Base-by-base conservation (phyloP, 2,329 filamentous ascomycete species). In the Hypomyces perniciosus region DNA sequence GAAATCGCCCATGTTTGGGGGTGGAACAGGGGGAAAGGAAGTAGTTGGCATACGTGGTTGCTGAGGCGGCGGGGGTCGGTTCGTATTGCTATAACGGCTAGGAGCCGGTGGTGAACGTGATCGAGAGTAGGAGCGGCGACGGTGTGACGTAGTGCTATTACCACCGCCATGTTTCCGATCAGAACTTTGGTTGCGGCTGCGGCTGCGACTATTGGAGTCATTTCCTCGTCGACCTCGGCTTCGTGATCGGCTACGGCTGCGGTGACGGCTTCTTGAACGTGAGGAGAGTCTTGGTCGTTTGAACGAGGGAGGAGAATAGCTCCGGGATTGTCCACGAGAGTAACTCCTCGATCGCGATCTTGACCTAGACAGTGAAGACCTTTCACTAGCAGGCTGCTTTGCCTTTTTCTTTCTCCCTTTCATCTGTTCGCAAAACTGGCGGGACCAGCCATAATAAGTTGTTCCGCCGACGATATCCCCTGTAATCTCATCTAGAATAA, bases 401-500 rank as follows among this genome's bases (percentile, higher is more conserved):
- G 33, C 40, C 50, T 68, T 72, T 41, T 64, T 70, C 29, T 64
- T 68, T 35, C 78, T 73, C 46, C 74, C 70, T 68, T 85, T 89
- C 86, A 93, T 93, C 62, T 86, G 87, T 57, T 88, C 76, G 64
- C 88, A 95, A 59, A 95, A 93, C 1, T 74, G 73, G 37, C 80
- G 78, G 5, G 89, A 92, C 90, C 90, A 95, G 54, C 90, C 90
- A 63, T 95, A 95, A 65, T 95, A 95, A 1, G 86, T 88, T 56
- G 88, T 84, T 1, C 84, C 84, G 6, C 77, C 75, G 6, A 84
- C 64, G 2, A 84, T 69, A 3, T 86, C 80, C 0, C 84, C 84
- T 0, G 80, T 85, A n/a, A 80, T 70, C 57, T 85, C 81, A 58
- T 90, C 83, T 3, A 80, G 65, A 13, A 83, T 70, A 47, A 89